Base-by-base conservation (phyloP, 2,329 filamentous ascomycete genomes). In the Aspergillus candidus region DNA sequence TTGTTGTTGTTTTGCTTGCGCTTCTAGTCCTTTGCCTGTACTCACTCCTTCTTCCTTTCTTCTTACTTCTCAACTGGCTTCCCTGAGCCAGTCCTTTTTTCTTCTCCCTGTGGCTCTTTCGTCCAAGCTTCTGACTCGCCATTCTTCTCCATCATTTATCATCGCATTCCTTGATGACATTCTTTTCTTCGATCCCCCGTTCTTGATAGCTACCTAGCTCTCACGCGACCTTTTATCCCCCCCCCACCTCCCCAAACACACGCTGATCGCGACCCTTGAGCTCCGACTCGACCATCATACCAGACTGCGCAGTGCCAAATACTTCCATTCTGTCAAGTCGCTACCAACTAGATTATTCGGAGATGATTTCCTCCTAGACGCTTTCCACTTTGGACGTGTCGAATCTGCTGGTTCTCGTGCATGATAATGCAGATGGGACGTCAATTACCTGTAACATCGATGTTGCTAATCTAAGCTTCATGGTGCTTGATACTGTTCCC, bases 391-490 rank as follows among this genome's bases (percentile, higher is more conserved):
- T 46, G 48, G 35, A 55, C 52, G 49, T 53, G 32, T 46, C 49
- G 40, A 45, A 47, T 49, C 41, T 47, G 35, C 45, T 49, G 41
- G 44, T 44, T 40, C 44, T 54, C 47, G 48, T 54, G 53, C 50
- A 53, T 51, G 45, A 56, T 44, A 51, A 55, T 58, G 56, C 54
- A 56, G 52, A 63, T 63, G 59, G 58, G 56, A 61, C 59, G 56
- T 60, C 55, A 57, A 52, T 56, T 58, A 48, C 56, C 54, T 56
- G 45, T 49, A 51, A 52, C 53, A 53, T 60, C 51, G 40, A 59
- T 57, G 56, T 54, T 55, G 51, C 53, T 56, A 54, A 61, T 57
- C 54, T 60, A 54, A 62, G 53, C 54, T 61, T 54, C 47, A 55
- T 56, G 58, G 55, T 63, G 59, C 47, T 53, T 57, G 52, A 51